Evolutionary conservation across 2,329 filamentous ascomycete genomes (phyloP), one percentile per base, ranked within the genome.

Genomic region (Rhytidhysteron rufulum): DNA sequence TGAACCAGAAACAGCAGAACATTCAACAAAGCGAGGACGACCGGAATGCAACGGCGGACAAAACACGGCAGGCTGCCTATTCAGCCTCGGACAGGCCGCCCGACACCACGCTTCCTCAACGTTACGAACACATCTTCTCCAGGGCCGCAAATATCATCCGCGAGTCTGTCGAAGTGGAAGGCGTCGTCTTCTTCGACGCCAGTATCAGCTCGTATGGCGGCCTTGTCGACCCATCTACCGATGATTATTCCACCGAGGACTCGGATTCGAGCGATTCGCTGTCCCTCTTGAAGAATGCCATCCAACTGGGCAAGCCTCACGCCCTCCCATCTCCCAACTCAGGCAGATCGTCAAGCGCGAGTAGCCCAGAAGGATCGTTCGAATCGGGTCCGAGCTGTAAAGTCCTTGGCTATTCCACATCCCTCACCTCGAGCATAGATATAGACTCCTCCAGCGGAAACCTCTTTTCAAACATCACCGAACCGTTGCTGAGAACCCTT

Each of bases 401-500:
- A n/a, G 21, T 45, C 15, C 40, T 45, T 4, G 43, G 43, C 3
- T 31, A 20, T 20, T 39, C 43, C 2, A 35, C 22, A 11, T 16
- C 24, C 13, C 21, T 37, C 6, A 10, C n/a, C 5, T 20, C 35
- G n/a, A 36, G 35, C 13, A 39, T 39, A 15, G 13, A 24, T 17
- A 32, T 24, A 7, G 25, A 42, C 24, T 29, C 24, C 10, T 4
- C 25, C 6, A 30, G 31, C 11, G 5, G 22, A 4, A 18, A 31
- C 17, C 31, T 18, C 15, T 10, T 29, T 11, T n/a, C n/a, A n/a
- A 10, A 36, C 11, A 27, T 62, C 13, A 16, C 51, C 2, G 58
- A 62, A 22, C 42, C 41, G 3, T 48, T 54, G 13, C 31, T 60
- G 11, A 43, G 48, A 2, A 49, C 47, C 13, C 33, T 62, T 16